Percentiles rank a stretch among this genome's conserved stretches.
Conservation (phyloP, 257 asterid species). For the Apocynum venetum region DNA sequence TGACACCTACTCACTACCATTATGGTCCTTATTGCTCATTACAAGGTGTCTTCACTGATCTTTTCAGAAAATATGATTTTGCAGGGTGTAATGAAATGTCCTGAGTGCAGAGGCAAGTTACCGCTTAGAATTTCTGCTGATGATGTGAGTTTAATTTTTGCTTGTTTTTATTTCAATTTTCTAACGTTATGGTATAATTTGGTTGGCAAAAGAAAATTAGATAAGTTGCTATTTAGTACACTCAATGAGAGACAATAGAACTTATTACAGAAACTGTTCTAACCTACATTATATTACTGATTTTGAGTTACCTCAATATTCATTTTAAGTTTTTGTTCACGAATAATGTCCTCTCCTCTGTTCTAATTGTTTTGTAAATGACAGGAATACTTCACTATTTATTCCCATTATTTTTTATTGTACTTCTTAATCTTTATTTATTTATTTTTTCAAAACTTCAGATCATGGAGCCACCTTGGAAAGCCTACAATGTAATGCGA, state of each 20-base stretch:
- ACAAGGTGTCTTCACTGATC: constrained; percentile 21
- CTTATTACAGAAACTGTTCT: background rate
- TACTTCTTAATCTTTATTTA: constrained; percentile 8
- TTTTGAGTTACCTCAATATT: background rate
- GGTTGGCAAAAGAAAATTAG: background rate
- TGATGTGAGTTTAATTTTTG: constrained; percentile 59
- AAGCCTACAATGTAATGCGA: constrained; percentile 70
- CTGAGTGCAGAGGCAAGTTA: constrained; percentile 85
- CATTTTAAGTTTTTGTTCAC: background rate
- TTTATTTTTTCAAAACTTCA: constrained; percentile 30
- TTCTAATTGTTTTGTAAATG: constrained; percentile 12
- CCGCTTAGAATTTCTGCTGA: constrained; percentile 86
- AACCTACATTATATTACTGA: background rate
- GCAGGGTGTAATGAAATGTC: constrained; percentile 98
- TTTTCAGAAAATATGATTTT: constrained; percentile 22
- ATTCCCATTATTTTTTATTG: background rate
- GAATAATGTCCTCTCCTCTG: constrained; percentile 9
- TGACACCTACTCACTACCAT: background rate
- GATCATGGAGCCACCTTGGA: constrained; percentile 99
- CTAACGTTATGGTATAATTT: background rate
- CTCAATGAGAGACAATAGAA: background rate
- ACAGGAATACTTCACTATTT: background rate
- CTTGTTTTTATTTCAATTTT: constrained; percentile 16
- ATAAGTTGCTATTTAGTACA: background rate
- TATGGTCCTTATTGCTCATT: background rate